Base-by-base conservation (phyloP, 768 basidiomycete species). In the Hericium erinaceus region DNA sequence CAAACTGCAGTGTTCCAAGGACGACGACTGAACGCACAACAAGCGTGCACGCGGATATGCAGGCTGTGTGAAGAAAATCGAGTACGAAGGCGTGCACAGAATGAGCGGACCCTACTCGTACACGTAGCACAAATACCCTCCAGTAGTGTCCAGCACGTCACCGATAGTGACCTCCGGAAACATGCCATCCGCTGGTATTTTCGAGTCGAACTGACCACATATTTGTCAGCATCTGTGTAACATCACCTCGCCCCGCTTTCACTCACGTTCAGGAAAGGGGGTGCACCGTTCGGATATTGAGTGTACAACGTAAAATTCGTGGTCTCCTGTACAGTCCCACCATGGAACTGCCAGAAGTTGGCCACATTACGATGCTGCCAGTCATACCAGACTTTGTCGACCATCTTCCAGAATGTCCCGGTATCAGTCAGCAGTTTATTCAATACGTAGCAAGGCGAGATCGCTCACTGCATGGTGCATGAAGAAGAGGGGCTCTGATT, bases 331-430 rank as follows among this genome's bases (percentile, higher is more conserved):
- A 70, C 65, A 4, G 68, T 65, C 4, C 72, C 73, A 52, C 73
- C 73, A 22, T 61, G 59, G 59, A 65, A 73, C 28, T 65, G 64
- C 50, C 58, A 56, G 54, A 57, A 59, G 60, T 69, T 73, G 11
- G 46, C 52, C 1, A 59, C 28, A 56, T 69, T 46, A 11, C 56
- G 56, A 54, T 58, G 57, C 51, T 74, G 73, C 72, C 72, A 73
- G 52, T 72, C 68, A 52, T 51, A 71, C 72, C 73, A 74, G 15
- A 73, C 55, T 56, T 71, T 71, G 60, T 73, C 73, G 51, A 74
- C 61, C 71, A 72, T 72, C 68, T 68, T 56, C 37, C 22, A n/a
- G 28, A 4, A 26, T 13, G 52, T 6, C 8, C 16, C 8, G 2
- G 9, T 8, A 18, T 16, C 16, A 40, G 44, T 20, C 44, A 9